Evolutionary conservation across 2,329 filamentous ascomycete genomes (phyloP).

Genomic region (Penicillium aurantiogriseum): DNA sequence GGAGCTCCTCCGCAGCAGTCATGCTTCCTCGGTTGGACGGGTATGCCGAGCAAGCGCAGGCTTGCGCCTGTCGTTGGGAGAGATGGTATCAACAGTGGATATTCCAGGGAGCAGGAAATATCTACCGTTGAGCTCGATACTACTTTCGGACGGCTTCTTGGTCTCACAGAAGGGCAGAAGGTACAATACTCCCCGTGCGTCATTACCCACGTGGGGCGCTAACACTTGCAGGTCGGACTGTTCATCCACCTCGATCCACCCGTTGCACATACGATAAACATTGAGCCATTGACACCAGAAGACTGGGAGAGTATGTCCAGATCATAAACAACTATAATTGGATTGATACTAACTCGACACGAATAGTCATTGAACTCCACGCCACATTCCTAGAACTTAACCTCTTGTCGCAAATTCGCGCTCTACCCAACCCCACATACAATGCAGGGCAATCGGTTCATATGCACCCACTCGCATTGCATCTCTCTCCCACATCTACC

Average conservation of each 20-base stretch:
- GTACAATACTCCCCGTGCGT: slow-evolving; percentile 42
- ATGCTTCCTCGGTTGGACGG: slow-evolving; percentile 92
- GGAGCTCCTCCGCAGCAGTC: slow-evolving; percentile 60
- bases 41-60: slow-evolving; percentile 90
- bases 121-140: slow-evolving; percentile 82
- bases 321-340: background rate
- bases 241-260: slow-evolving; percentile 85
- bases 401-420: slow-evolving; percentile 86
- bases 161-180: slow-evolving; percentile 77
- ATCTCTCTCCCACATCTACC: slow-evolving; percentile 91
- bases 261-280: slow-evolving; percentile 88
- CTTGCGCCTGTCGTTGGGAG: slow-evolving; percentile 69
- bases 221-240: slow-evolving; percentile 53
- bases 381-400: slow-evolving; percentile 94
- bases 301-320: slow-evolving; percentile 79
- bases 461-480: slow-evolving; percentile 80
- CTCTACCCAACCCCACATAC: slow-evolving; percentile 80
- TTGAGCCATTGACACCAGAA: slow-evolving; percentile 89
- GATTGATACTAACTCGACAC: slow-evolving; percentile 9
- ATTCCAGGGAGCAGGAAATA: slow-evolving; percentile 71
- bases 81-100: slow-evolving; percentile 66
- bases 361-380: slow-evolving; percentile 82
- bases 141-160: slow-evolving; percentile 73
- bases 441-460: slow-evolving; percentile 53
- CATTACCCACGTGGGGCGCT: slow-evolving; percentile 35